Percentiles rank a stretch among this genome's conserved stretches.
These are phyloP conservation scores for Withania somnifera DNA, from an alignment of 305 asterid genomes.

Conservation along the genomic window DNA sequence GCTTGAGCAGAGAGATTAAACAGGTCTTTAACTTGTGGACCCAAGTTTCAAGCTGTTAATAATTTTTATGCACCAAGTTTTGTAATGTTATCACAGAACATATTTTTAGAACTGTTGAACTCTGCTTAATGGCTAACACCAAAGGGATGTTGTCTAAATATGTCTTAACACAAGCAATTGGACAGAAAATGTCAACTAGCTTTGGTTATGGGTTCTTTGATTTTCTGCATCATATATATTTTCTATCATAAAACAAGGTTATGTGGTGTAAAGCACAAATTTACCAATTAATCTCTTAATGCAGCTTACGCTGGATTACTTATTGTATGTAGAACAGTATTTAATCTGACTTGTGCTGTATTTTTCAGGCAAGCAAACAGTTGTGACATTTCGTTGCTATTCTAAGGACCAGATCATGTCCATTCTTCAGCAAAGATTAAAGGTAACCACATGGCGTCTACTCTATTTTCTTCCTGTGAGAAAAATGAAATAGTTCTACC, in stretches of 20 bases:
- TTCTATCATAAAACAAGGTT: background rate
- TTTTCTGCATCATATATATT: background rate
- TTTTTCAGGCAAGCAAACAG: slow-evolving; percentile 75
- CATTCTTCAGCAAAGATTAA: slow-evolving; percentile 70
- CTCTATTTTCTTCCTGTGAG: background rate
- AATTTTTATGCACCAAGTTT: background rate
- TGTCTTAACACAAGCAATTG: background rate
- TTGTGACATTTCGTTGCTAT: slow-evolving; percentile 77
- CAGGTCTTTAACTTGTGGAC: background rate
- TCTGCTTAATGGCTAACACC: background rate
- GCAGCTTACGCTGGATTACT: background rate
- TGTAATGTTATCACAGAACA: background rate
- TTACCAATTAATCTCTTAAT: background rate
- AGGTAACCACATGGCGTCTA: slow-evolving; percentile 27
- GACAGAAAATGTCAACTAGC: background rate
- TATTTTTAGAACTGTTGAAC: background rate
- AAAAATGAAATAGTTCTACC: background rate
- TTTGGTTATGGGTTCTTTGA: background rate
- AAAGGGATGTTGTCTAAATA: background rate
- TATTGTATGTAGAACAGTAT: background rate
- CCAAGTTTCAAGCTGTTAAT: background rate
- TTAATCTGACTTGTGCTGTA: background rate
- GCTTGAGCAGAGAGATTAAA: background rate
- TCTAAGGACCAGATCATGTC: slow-evolving; percentile 78
- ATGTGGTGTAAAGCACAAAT: background rate